A percentile compares a stretch with the other conserved stretches of the same genome.
Evolutionary conservation across 768 basidiomycete species (phyloP).

Genomic region (Pleurotus tuoliensis): DNA sequence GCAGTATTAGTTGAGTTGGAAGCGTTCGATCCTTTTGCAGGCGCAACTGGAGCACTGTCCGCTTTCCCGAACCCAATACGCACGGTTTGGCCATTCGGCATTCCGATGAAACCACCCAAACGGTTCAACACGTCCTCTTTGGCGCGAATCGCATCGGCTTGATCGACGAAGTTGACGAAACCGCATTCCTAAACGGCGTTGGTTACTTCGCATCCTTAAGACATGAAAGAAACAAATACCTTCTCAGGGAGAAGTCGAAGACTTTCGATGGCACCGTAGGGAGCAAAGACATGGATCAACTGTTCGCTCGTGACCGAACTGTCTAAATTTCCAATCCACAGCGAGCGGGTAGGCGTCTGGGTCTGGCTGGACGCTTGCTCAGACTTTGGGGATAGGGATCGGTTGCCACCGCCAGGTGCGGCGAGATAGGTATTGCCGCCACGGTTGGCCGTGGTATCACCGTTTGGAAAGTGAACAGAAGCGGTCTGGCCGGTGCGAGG

Average conservation of each 20-base stretch:
- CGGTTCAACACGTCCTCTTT: constrained; percentile 98
- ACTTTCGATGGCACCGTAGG: constrained; percentile 96
- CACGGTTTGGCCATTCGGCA: constrained; percentile 94
- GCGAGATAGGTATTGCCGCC: constrained; percentile 57
- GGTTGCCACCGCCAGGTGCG: constrained; percentile 64
- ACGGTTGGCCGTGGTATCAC: constrained; percentile 52
- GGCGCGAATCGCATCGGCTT: constrained; percentile 92
- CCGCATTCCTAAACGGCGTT: constrained; percentile 76
- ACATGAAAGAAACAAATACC: constrained; percentile 38
- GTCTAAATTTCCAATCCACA: constrained; percentile 99
- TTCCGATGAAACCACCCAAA: constrained; percentile 88
- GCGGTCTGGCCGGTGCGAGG: constrained; percentile 44
- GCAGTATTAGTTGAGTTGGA: constrained; percentile 55
- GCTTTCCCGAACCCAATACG: constrained; percentile 98
- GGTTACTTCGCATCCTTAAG: neutral
- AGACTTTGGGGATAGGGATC: constrained; percentile 80
- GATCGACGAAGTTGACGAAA: constrained; percentile 98
- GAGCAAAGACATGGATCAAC: constrained; percentile 91
- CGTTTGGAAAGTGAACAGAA: constrained; percentile 68
- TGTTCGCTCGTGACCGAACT: constrained; percentile 92
- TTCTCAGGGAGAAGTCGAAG: constrained; percentile 94
- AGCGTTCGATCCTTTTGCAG: constrained; percentile 70
- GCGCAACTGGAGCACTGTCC: constrained; percentile 90
- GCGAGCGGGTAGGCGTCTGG: constrained; percentile 90
- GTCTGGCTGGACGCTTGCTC: constrained; percentile 69